These are phyloP conservation scores for Metahyphopichia silvanorum DNA, from an alignment of 805 yeast species.

Conservation along the genomic window DNA sequence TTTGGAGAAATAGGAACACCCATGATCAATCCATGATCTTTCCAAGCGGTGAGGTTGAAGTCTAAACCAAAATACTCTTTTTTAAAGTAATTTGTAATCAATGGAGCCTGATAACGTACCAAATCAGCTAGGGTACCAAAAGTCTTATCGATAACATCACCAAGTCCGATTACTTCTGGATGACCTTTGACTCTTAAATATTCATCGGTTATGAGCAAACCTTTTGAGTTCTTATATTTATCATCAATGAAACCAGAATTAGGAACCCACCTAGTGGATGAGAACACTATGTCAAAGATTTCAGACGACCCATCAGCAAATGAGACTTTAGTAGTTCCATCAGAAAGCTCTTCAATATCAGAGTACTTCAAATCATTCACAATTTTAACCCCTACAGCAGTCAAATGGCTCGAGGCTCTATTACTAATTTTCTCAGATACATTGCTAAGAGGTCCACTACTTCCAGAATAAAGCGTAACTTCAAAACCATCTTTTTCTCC, in stretches of 20 bases:
- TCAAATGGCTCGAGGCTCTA: slow-evolving; percentile 13
- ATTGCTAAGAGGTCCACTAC: slow-evolving; percentile 10
- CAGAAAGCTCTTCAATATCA: slow-evolving; percentile 3
- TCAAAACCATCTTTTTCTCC: slow-evolving; percentile 10
- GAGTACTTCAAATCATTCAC: slow-evolving; percentile 13
- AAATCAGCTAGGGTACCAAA: slow-evolving; percentile 23
- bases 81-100: not conserved
- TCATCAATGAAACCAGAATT: slow-evolving; percentile 29
- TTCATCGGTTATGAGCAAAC: slow-evolving; percentile 27
- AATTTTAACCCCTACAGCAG: slow-evolving; percentile 17
- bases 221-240: slow-evolving; percentile 18
- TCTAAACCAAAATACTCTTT: not conserved
- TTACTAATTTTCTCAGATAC: slow-evolving; percentile 9
- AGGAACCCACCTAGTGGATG: slow-evolving; percentile 22
- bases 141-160: slow-evolving; percentile 28
- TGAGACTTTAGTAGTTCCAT: slow-evolving; percentile 7
- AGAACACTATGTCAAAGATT: slow-evolving; percentile 27
- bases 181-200: slow-evolving; percentile 20
- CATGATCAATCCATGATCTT: slow-evolving; percentile 8
- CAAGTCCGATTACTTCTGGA: slow-evolving; percentile 28
- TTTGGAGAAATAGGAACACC: slow-evolving; percentile 30
- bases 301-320: slow-evolving; percentile 14
- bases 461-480: slow-evolving; percentile 21
- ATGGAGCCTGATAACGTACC: slow-evolving; percentile 13
- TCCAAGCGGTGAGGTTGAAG: slow-evolving; percentile 9